These are phyloP conservation scores for Coemansia sp. DNA, from an alignment of 192 early-diverging fungal species.

Conservation along the genomic window DNA sequence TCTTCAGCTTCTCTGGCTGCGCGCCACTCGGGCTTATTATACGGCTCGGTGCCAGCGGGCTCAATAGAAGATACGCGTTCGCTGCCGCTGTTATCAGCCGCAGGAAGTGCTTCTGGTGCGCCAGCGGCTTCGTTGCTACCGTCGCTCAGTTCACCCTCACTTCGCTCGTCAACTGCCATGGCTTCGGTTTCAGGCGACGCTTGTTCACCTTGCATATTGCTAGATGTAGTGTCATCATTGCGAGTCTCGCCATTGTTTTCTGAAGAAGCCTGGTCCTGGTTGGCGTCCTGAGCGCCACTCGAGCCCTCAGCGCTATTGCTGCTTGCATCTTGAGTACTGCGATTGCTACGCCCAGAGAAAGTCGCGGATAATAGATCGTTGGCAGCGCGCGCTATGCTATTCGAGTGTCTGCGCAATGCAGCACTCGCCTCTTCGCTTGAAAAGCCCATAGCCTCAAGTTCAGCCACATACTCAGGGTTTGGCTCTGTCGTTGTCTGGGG, in stretches of 20 bases:
- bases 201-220: constrained; percentile 20
- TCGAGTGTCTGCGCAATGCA: constrained; percentile 74
- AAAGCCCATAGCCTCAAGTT: constrained; percentile 88
- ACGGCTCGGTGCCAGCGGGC: constrained; percentile 22
- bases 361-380: constrained; percentile 71
- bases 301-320: not conserved
- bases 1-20: constrained; percentile 35
- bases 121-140: constrained; percentile 4
- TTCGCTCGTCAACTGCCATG: constrained; percentile 35
- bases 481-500: constrained; percentile 24
- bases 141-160: constrained; percentile 9
- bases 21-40: constrained; percentile 33
- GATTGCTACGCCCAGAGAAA: constrained; percentile 6
- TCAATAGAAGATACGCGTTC: constrained; percentile 10
- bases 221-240: not conserved
- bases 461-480: constrained; percentile 64
- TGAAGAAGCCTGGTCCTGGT: not conserved
- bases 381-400: constrained; percentile 76
- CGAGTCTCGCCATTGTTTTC: constrained; percentile 39
- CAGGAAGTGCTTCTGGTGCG: not conserved
- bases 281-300: not conserved
- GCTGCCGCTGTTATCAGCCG: constrained; percentile 17
- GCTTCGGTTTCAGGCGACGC: constrained; percentile 20
- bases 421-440: constrained; percentile 69
- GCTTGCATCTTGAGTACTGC: not conserved